Base-by-base conservation (phyloP, 129 eudicot genomes). In the Flaveria ramosissima region DNA sequence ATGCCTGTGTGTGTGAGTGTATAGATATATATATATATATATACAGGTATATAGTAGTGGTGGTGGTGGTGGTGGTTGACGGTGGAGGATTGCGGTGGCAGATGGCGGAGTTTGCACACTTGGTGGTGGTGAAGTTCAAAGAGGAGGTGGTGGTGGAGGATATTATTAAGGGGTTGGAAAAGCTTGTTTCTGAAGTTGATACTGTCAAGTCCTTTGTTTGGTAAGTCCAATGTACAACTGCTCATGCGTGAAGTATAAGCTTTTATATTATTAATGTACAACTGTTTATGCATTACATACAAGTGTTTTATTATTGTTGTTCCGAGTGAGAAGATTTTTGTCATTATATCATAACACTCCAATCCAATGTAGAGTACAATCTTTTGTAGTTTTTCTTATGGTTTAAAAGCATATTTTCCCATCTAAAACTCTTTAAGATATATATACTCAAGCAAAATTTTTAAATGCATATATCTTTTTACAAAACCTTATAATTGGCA, bases 71-170 rank as follows among this genome's bases (percentile, higher is more conserved):
- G 75, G 75, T 27, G 72, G 61, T 64, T 8, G 63, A 26, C 21
- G 81, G 73, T 52, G 80, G 68, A 2, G 23, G 75, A 47, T 20
- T 48, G 13, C 27, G 45, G 82, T 71, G 66, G 72, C 36, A 79
- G 65, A 85, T 86, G 93, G 87, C 84, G 46, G 96, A 86, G 59
- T 86, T 89, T 74, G 88, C 80, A 84, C 97, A 93, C 66, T 83
- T 93, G 84, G 97, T 93, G 74, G 87, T 93, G 85, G 97, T 84
- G 19, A 93, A 93, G 91, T 93, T 93, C 78, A 93, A 91, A 68
- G 89, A 89, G 8, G 96, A 77, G n/a, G 96, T 80, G 11, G 90
- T 73, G 24, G 96, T 88, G 66, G 96, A 93, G 9, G 93, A 88
- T 5, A 64, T 91, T 15, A 69, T 91, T 53, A 85, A 93, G 67